Base-by-base conservation (phyloP, 169 alveolate genomes). In the Plasmodium fragile region DNA sequence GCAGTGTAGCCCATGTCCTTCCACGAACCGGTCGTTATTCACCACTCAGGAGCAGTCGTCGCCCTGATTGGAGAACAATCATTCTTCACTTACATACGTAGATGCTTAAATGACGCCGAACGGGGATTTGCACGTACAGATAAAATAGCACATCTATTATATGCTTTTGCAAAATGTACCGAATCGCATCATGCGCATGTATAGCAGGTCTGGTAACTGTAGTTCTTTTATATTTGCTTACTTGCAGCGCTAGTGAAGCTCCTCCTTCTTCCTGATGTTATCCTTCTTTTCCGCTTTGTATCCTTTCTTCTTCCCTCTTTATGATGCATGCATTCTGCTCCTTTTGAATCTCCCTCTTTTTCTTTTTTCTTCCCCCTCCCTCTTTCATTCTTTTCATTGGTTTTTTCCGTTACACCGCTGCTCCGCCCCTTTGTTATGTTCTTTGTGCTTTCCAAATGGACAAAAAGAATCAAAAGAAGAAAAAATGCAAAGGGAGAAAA, bases 401-500 rank as follows among this genome's bases (percentile, higher is more conserved):
- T 22, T 41, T 41, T 16, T 6, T 34, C 59, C 25, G 2, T 28
- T 41, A 79, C 59, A 4, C 41, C 53, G 25, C 39, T 32, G 49
- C 32, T 25, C 30, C 36, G n/a, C 32, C 72, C 59, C 5, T 25
- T 81, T 22, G 4, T 22, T 22, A 11, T 22, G 10, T 81, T 30
- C 10, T 45, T 79, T 30, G 36, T 11, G 16, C 41, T 41, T 81
- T 25, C 71, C 90, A 55, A 81, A 81, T 81, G 90, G 55, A 34
- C 78, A 81, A 30, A 55, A 81, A 55, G 16, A 18, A 28, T 65
- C 43, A 28, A 81, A 81, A 81, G 41, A 81, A 55, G 78, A 59
- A 81, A 55, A 81, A 81, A 53, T 72, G 36, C 32, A 81, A 55
- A 18, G 78, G 90, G 43, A 81, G 70, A 81, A 81, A 81, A 81